Base-by-base conservation (phyloP, 1,284 basidiomycete species). In the Pseudozyma thailandica region DNA sequence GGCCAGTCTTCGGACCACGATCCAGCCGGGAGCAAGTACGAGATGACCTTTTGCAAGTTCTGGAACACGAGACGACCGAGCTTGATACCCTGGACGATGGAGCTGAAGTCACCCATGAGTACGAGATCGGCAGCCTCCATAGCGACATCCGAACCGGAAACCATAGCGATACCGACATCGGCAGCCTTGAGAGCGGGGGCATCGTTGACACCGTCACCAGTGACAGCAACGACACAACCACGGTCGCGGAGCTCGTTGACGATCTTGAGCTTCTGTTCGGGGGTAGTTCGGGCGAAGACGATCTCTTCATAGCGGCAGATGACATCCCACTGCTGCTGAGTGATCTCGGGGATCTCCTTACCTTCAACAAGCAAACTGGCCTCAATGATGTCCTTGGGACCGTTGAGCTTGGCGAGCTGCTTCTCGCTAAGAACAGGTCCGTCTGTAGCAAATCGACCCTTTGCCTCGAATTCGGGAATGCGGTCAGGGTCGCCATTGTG, bases 201-300 rank as follows among this genome's bases (percentile, higher is more conserved):
- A 71, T 91, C 89, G 72, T 91, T 90, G 16, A 90, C 88, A 16
- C 89, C 89, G 73, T 91, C 89, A 23, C 90, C 89, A 2, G 87
- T 88, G 73, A 86, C 84, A n/a, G 85, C 88, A 25, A 89, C 88
- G 10, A 86, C 84, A 49, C 86, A 86, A 42, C 86, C 86, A 4
- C 87, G 84, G 16, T 81, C 82, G 75, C 89, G 87, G 63, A 89
- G 86, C 45, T 87, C 86, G 55, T 87, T 87, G 58, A 91, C 90
- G 60, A 91, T 91, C 31, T 86, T 85, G 15, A 91, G 84, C 80
- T 91, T 91, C 61, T 83, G 82, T 77, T 90, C 88, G 0, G 90
- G 90, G 0, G 89, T 89, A 1, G 89, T 91, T 28, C 90, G 86
- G 0, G 90, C 89, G 63, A 91, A 91, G 8, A 91, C 89, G 55